Conservation (phyloP, 306 rosid species). For the Castanopsis chinensis region DNA sequence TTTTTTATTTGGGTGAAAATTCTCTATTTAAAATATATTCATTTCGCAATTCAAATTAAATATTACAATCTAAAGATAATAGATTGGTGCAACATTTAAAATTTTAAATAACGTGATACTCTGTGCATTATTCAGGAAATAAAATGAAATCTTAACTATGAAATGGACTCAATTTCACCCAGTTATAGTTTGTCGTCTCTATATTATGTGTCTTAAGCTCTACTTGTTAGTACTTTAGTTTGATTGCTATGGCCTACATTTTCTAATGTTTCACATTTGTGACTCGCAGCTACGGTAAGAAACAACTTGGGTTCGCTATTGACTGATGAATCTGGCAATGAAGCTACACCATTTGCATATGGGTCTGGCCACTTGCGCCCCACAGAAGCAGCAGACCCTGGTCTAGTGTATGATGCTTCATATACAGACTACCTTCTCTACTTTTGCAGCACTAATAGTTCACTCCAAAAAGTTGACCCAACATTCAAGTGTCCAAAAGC, state of each 20-base stretch:
- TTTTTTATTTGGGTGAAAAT: too few species aligned
- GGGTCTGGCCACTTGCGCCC: constrained; percentile 90
- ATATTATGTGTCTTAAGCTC: background rate
- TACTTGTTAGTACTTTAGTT: background rate
- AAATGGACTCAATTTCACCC: too few species aligned
- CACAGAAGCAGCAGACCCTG: constrained; percentile 66
- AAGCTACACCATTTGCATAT: constrained; percentile 68
- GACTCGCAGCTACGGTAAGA: constrained; percentile 44
- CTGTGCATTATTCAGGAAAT: too few species aligned
- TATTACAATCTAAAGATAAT: too few species aligned
- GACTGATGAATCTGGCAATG: constrained; percentile 53
- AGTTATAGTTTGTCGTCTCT: too few species aligned
- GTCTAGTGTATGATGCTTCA: constrained; percentile 80
- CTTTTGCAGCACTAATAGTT: constrained; percentile 39
- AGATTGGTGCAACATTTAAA: too few species aligned
- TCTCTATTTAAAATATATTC: too few species aligned
- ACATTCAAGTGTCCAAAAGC: constrained; percentile 47
- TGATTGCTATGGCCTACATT: background rate
- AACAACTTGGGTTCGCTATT: constrained; percentile 64
- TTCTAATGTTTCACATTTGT: background rate
- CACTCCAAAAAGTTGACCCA: constrained; percentile 22
- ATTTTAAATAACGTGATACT: too few species aligned
- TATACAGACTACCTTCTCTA: constrained; percentile 69
- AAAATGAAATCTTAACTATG: too few species aligned
- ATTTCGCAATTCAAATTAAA: too few species aligned